Percentiles rank a stretch among this genome's conserved stretches.
Conservation (phyloP, 345 rosid genomes). For the Limnanthes douglasii region DNA sequence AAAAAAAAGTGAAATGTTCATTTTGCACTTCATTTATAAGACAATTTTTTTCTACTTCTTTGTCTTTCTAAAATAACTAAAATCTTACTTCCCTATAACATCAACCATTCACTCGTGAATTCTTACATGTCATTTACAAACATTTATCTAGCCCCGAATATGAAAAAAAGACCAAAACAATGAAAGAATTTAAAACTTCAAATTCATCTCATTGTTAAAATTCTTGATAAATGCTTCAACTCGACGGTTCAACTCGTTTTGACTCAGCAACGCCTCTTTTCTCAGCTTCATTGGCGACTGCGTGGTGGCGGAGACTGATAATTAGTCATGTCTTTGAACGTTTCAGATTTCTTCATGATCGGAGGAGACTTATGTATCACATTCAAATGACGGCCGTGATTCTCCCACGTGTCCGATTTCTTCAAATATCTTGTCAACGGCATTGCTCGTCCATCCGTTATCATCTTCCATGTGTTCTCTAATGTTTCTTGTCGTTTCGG, state of each 20-base stretch:
- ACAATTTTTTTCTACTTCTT: too few species aligned
- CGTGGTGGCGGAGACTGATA: conserved; percentile 17
- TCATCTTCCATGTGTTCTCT: conserved; percentile 53
- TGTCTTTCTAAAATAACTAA: too few species aligned
- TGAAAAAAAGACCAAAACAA: too few species aligned
- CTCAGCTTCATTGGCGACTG: conserved; percentile 14
- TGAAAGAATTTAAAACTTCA: too few species aligned
- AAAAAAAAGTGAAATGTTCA: too few species aligned
- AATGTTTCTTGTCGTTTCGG: conserved; percentile 34
- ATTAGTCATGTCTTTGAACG: conserved; percentile 35
- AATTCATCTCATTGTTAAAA: conserved; percentile 54
- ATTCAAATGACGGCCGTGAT: conserved; percentile 8
- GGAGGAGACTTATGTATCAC: conserved; percentile 1
- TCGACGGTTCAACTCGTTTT: conserved; percentile 58
- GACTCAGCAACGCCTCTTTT: conserved; percentile 32
- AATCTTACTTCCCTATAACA: too few species aligned
- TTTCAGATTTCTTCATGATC: conserved; percentile 25
- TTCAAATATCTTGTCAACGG: conserved; percentile 40
- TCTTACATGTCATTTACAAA: too few species aligned
- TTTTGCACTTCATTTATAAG: too few species aligned
- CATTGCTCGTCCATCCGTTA: conserved; percentile 39
- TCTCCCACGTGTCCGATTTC: conserved; percentile 36
- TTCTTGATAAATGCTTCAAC: conserved; percentile 53
- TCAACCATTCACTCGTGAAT: too few species aligned
- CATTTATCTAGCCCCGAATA: too few species aligned